Conservation (phyloP, 208 protist species). For the Crithidia bombi region DNA sequence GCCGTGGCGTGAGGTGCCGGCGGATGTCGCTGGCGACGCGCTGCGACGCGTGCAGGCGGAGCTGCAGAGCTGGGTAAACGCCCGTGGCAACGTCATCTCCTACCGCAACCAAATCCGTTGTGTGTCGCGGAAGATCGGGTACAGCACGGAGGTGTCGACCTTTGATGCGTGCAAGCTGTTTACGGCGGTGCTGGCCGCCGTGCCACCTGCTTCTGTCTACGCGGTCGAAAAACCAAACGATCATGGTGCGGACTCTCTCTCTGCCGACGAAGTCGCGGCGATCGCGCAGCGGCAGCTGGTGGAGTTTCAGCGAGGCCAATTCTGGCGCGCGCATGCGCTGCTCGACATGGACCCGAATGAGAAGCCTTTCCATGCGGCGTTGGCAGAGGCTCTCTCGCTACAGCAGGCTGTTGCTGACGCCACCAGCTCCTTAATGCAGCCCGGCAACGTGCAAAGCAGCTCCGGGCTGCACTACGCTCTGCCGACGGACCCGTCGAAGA, state of each 20-base stretch:
- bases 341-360: constrained; percentile 85
- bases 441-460: constrained; percentile 83
- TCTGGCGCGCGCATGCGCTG: constrained; percentile 75
- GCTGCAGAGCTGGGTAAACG: constrained; percentile 55
- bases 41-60: constrained; percentile 65
- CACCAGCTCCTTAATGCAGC: constrained; percentile 83
- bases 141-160: constrained; percentile 80
- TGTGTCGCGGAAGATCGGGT: constrained; percentile 67
- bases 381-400: constrained; percentile 66
- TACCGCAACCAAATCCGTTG: constrained; percentile 59
- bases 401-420: constrained; percentile 69
- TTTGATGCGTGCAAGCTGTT: constrained; percentile 84
- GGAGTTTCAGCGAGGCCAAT: constrained; percentile 72
- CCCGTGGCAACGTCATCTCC: constrained; percentile 34
- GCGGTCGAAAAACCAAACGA: constrained; percentile 26
- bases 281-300: constrained; percentile 38
- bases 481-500: constrained; percentile 67
- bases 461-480: constrained; percentile 78
- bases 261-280: constrained; percentile 25
- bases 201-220: constrained; percentile 46
- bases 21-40: constrained; percentile 52
- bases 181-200: constrained; percentile 57
- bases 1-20: constrained; percentile 79
- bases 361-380: constrained; percentile 53
- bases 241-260: neutral